Conservation (phyloP, 2,329 filamentous ascomycete genomes). For the Didymella lethalis region DNA sequence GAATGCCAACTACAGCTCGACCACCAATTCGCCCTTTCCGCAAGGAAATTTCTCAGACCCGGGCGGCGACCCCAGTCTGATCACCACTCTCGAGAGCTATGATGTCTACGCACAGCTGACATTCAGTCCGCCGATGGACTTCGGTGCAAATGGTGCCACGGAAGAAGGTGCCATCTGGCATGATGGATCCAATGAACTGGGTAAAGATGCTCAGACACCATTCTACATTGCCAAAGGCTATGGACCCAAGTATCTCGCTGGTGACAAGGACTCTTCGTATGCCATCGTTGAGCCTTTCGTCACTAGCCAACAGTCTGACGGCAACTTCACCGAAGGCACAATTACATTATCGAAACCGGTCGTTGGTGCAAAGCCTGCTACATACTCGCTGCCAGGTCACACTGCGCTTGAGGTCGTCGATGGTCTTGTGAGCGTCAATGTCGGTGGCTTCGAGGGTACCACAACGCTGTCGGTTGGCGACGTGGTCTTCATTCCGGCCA, state of each 20-base stretch:
- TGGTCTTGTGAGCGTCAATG: conserved; percentile 46
- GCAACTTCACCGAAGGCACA: conserved; percentile 56
- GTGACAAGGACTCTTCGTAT: conserved; percentile 42
- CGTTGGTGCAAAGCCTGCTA: conserved; percentile 27
- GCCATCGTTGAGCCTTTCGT: conserved; percentile 57
- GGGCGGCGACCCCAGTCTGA: conserved; percentile 42
- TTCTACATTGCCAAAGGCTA: conserved; percentile 58
- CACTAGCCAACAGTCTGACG: conserved; percentile 51
- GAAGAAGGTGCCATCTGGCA: conserved; percentile 51
- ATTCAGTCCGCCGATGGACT: conserved; percentile 52
- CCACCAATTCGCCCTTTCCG: conserved; percentile 49
- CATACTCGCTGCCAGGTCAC: conserved; percentile 41
- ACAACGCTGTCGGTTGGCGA: conserved; percentile 49
- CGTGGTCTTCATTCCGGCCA: conserved; percentile 51
- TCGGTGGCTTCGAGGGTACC: conserved; percentile 39
- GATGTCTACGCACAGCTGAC: conserved; percentile 56
- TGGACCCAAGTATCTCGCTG: conserved; percentile 57
- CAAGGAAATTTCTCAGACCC: conserved; percentile 40
- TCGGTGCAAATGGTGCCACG: conserved; percentile 53
- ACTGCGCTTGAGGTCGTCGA: conserved; percentile 53
- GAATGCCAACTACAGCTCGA: conserved; percentile 46
- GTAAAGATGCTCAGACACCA: conserved; percentile 42
- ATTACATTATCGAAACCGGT: conserved; percentile 50
- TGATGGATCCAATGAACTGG: conserved; percentile 48
- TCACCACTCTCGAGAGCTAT: conserved; percentile 49